phyloP scores from a whole-genome alignment of 2,329 filamentous ascomycete species.

The Pseudocercospora cruenta region DNA sequence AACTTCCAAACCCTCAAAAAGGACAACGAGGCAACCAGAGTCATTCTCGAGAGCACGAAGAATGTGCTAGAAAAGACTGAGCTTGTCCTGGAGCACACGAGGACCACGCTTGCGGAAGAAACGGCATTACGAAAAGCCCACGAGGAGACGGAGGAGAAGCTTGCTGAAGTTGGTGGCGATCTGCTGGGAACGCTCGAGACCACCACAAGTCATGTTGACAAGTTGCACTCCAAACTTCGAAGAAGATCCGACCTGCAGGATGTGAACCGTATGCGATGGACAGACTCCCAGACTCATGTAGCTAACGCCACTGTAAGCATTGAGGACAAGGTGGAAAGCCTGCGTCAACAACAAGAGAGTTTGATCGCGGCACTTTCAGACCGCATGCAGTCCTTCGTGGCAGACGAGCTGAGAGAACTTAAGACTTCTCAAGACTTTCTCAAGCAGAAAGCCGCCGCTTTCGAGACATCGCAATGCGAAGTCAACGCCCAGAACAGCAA shows the following conservation, averaged over 20 bases:
- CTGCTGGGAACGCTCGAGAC: slow-evolving; percentile 77
- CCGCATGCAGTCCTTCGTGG: slow-evolving; percentile 77
- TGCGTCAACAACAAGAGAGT: slow-evolving; percentile 72
- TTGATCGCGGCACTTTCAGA: slow-evolving; percentile 69
- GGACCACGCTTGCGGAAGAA: slow-evolving; percentile 77
- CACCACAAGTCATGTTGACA: slow-evolving; percentile 79
- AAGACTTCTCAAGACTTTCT: slow-evolving; percentile 71
- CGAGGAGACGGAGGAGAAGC: slow-evolving; percentile 77
- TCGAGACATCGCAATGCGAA: slow-evolving; percentile 69
- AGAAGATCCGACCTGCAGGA: slow-evolving; percentile 82
- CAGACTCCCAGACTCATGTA: slow-evolving; percentile 74
- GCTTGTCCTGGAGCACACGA: slow-evolving; percentile 76
- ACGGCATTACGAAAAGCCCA: slow-evolving; percentile 79
- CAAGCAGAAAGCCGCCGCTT: slow-evolving; percentile 67
- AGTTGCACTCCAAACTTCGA: slow-evolving; percentile 82
- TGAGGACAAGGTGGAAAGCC: slow-evolving; percentile 72
- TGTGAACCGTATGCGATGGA: slow-evolving; percentile 79
- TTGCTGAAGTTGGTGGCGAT: slow-evolving; percentile 72
- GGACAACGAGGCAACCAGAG: slow-evolving; percentile 78
- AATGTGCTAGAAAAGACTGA: slow-evolving; percentile 86
- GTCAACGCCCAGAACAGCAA: slow-evolving; percentile 68
- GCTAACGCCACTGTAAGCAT: slow-evolving; percentile 75
- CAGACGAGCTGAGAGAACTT: slow-evolving; percentile 72
- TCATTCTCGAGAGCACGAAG: slow-evolving; percentile 76
- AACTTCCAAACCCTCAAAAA: slow-evolving; percentile 88